Evolutionary conservation across 2,329 filamentous ascomycete genomes (phyloP).

Genomic region (Alternaria novae-zelandiae): DNA sequence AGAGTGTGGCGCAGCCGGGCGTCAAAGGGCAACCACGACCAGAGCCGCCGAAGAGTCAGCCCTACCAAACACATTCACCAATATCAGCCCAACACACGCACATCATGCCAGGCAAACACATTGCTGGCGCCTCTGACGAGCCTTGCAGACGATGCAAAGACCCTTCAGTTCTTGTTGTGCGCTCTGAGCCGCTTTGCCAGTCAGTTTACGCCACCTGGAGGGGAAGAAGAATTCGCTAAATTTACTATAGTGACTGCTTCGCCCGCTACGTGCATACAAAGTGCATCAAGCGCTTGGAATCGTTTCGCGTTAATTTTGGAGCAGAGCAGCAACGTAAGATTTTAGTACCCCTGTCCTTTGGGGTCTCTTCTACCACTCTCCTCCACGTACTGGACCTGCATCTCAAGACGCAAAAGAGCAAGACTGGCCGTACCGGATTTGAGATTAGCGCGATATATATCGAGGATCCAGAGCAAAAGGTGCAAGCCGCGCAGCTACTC

Average conservation of each 20-base stretch:
- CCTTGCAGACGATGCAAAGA: conserved; percentile 65
- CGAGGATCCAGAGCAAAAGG: conserved; percentile 42
- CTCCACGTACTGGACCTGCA: conserved; percentile 77
- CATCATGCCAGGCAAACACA: conserved; percentile 44
- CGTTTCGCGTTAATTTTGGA: conserved; percentile 62
- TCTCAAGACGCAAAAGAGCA: conserved; percentile 68
- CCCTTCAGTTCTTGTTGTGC: conserved; percentile 60
- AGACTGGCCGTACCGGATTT: conserved; percentile 70
- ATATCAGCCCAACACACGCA: conserved; percentile 6
- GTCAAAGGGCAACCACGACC: conserved; percentile 4
- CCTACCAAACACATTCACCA: conserved; percentile 12
- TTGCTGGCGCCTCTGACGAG: conserved; percentile 20
- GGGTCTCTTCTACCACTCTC: conserved; percentile 78
- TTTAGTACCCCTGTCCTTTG: conserved; percentile 81
- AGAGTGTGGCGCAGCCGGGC: conserved; percentile 20
- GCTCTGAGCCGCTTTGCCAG: conserved; percentile 67
- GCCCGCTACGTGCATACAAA: conserved; percentile 78
- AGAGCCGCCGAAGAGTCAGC: conserved; percentile 12
- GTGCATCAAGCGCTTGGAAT: conserved; percentile 76
- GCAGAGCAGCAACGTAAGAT: conserved; percentile 61
- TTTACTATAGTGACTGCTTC: conserved; percentile 71
- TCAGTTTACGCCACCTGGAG: conserved; percentile 41
- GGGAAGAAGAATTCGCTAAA: conserved; percentile 19
- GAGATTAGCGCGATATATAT: conserved; percentile 65
- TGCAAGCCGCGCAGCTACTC: conserved; percentile 16